Conservation (phyloP, 2,329 filamentous ascomycete genomes). For the Drechslerella dactyloides region DNA sequence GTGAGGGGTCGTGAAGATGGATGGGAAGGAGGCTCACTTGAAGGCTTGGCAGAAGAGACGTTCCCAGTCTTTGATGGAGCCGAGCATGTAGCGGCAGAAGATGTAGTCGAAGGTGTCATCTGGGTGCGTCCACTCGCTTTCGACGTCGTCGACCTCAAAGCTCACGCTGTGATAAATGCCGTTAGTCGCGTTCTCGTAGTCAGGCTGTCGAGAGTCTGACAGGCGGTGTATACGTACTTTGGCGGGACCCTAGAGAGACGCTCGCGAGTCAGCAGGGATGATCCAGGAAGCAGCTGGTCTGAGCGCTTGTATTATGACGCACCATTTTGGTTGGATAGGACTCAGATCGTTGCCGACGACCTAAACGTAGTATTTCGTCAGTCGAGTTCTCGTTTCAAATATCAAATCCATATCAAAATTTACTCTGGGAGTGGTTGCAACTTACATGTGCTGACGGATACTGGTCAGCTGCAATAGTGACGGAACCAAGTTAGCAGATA, state of each 20-base stretch:
- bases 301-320: no score
- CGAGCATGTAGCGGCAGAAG: slow-evolving; percentile 55
- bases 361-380: slow-evolving; percentile 12
- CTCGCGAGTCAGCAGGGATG: no score
- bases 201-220: no score
- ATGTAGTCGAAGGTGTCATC: slow-evolving; percentile 56
- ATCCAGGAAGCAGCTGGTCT: no score
- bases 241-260: slow-evolving; percentile 29
- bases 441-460: slow-evolving; percentile 34
- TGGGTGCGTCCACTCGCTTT: slow-evolving; percentile 55
- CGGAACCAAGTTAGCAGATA: no score
- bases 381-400: neutral
- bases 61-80: slow-evolving; percentile 53
- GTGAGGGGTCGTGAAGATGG: no score
- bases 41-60: slow-evolving; percentile 53
- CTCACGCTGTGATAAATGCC: slow-evolving; percentile 56
- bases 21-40: slow-evolving; percentile 61
- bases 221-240: slow-evolving; percentile 29
- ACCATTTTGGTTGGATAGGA: slow-evolving; percentile 58
- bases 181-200: neutral
- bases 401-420: no score
- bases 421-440: neutral
- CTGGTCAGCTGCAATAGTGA: slow-evolving; percentile 20
- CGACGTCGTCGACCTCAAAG: slow-evolving; percentile 57
- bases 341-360: slow-evolving; percentile 59